Percentiles rank a stretch among this genome's conserved stretches.
Conservation (phyloP, 768 basidiomycete species). For the Gautieria morchelliformis region DNA sequence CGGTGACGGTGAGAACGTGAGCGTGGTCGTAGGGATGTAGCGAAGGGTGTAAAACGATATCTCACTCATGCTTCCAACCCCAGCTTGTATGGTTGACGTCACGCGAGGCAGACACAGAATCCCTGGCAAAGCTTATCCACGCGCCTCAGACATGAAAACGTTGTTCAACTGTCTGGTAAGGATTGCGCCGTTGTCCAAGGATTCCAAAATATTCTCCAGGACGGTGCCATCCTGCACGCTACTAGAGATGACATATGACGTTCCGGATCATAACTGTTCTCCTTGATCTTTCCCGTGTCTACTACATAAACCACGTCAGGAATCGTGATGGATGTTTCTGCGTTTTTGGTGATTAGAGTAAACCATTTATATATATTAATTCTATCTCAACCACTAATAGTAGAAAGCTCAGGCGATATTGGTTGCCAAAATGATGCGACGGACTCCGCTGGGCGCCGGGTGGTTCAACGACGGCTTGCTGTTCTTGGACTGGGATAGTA, state of each 20-base stretch:
- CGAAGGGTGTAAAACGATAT: no score
- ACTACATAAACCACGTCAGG: constrained; percentile 93
- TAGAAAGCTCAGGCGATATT: no score
- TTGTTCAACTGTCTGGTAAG: constrained; percentile 89
- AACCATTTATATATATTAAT: no score
- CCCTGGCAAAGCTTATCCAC: no score
- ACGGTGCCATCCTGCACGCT: constrained; percentile 81
- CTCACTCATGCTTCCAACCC: no score
- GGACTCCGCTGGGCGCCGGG: constrained; percentile 63
- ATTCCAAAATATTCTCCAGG: constrained; percentile 88
- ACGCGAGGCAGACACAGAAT: no score
- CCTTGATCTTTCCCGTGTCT: constrained; percentile 82
- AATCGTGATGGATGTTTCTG: constrained; percentile 92
- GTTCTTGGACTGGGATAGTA: constrained; percentile 77
- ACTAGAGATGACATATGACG: constrained; percentile 83
- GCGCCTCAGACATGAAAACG: constrained; percentile 95
- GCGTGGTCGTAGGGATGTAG: no score
- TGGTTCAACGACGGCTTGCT: constrained; percentile 82
- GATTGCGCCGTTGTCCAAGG: constrained; percentile 52
- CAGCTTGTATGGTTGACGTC: no score
- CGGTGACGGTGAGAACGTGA: no score
- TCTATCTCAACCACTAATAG: no score
- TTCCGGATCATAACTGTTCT: constrained; percentile 81
- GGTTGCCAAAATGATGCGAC: constrained; percentile 85
- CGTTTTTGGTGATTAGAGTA: no score